Evolutionary conservation across 2,329 filamentous ascomycete genomes (phyloP).

Genomic region (Pseudonectria foliicola): DNA sequence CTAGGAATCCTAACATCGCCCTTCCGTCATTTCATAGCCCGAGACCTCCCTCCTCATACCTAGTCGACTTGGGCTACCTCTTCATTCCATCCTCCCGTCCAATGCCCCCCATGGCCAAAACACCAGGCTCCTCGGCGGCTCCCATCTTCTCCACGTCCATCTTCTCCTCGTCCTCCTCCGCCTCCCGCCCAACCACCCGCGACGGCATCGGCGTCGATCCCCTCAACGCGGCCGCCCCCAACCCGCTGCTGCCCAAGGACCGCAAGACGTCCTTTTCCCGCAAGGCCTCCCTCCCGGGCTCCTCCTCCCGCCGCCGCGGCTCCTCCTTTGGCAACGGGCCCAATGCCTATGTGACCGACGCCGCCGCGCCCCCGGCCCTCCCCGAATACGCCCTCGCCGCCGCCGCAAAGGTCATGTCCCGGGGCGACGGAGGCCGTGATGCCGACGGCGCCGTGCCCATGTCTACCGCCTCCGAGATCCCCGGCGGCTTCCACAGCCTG

Average conservation of each 20-base stretch:
- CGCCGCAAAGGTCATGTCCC: conserved; percentile 35
- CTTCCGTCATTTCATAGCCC: too few relatives aligned
- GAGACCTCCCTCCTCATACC: too few relatives aligned
- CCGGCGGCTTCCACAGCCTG: conserved; percentile 38
- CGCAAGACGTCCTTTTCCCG: conserved; percentile 47
- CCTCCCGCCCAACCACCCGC: conserved; percentile 30
- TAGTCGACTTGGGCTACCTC: too few relatives aligned
- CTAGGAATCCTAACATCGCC: too few relatives aligned
- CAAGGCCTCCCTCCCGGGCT: conserved; percentile 45
- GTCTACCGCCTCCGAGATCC: conserved; percentile 21
- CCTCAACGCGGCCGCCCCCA: conserved; percentile 23
- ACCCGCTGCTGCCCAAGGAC: conserved; percentile 39
- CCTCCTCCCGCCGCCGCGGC: conserved; percentile 35
- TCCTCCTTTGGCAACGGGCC: conserved; percentile 31
- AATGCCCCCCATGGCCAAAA: conserved; percentile 17
- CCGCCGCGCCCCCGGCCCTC: conserved; percentile 43
- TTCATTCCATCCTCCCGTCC: too few relatives aligned
- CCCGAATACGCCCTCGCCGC: conserved; percentile 47
- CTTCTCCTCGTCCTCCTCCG: conserved; percentile 23
- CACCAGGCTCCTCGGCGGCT: conserved; percentile 20
- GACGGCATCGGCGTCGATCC: conserved; percentile 23
- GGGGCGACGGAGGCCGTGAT: conserved; percentile 13
- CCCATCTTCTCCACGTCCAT: conserved; percentile 31
- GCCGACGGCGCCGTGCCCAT: conserved; percentile 7
- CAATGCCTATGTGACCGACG: conserved; percentile 37